Base-by-base conservation (phyloP, 305 asterid species). In the Withania somnifera region DNA sequence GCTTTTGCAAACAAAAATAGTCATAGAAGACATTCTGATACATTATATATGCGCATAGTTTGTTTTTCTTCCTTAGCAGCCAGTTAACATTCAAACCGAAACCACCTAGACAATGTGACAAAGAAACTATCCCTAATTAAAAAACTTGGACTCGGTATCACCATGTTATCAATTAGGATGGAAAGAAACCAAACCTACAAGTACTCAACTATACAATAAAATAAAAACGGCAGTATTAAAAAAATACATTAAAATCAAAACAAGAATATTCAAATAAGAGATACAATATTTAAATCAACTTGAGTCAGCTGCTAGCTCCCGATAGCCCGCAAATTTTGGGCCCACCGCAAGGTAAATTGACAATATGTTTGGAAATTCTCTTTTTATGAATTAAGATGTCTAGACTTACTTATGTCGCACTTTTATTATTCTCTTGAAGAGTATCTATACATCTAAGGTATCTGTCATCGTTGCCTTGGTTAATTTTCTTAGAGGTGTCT, bases 401-500 rank as follows among this genome's bases (percentile, higher is more conserved):
- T 50, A 73, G 60, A 47, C 60, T 47, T 47, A 42, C 60, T 47
- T 47, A 26, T 73, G 13, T 26, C 26, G 17, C 60, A 73, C 45
- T 26, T 45, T 32, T 75, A 42, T 50, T 75, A 26, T 75, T 75
- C 61, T 52, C 38, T 73, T 75, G 79, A 73, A 50, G 79, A 75
- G 79, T 75, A 28, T 73, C 36, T 71, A 45, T 7, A 14, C 56
- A 24, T 71, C 34, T 71, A 71, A 71, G 58, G 79, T 78, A 57
- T 78, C 82, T 78, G 20, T 4, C 36, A 56, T 40, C 71, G 75
- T 38, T 64, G 78, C 8, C 32, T 47, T 84, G 81, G 80, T 82
- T 83, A n/a, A 85, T 80, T 82, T 54, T 84, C 80, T 84, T 89
- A 97, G 98, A 93, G 99, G 86, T 89, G 92, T 80, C 94, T 96